phyloP scores from a whole-genome alignment of 306 rosid species.

The Vigna angularis region DNA sequence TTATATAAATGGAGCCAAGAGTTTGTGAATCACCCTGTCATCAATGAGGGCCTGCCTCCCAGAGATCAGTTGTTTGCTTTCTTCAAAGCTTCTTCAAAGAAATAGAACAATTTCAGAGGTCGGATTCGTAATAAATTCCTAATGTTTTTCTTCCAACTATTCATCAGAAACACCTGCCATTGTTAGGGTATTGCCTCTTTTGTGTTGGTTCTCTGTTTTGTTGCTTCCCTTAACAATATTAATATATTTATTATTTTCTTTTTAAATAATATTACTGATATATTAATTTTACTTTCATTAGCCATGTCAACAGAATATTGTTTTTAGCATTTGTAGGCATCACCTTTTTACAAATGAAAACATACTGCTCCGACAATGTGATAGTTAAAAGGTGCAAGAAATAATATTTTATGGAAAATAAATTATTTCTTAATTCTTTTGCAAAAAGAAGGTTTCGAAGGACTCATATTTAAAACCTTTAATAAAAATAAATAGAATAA shows the following conservation, averaged over 20 bases:
- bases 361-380: no score
- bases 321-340: no score
- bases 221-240: not conserved
- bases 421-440: not conserved
- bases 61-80: conserved; percentile 53
- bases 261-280: no score
- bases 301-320: no score
- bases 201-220: not conserved
- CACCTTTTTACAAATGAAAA: no score
- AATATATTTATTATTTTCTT: no score
- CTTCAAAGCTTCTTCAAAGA: conserved; percentile 48
- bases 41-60: conserved; percentile 62
- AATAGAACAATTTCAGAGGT: conserved; percentile 37
- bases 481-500: no score
- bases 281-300: no score
- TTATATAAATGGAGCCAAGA: conserved; percentile 65
- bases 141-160: conserved; percentile 23
- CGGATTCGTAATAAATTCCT: not conserved
- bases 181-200: not conserved
- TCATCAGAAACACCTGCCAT: not conserved
- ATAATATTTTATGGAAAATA: no score
- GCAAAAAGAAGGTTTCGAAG: no score
- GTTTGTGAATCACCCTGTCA: conserved; percentile 47
- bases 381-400: no score
- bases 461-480: no score